phyloP scores from a whole-genome alignment of 2,329 filamentous ascomycete genomes.

The Geosmithia putterillii region DNA sequence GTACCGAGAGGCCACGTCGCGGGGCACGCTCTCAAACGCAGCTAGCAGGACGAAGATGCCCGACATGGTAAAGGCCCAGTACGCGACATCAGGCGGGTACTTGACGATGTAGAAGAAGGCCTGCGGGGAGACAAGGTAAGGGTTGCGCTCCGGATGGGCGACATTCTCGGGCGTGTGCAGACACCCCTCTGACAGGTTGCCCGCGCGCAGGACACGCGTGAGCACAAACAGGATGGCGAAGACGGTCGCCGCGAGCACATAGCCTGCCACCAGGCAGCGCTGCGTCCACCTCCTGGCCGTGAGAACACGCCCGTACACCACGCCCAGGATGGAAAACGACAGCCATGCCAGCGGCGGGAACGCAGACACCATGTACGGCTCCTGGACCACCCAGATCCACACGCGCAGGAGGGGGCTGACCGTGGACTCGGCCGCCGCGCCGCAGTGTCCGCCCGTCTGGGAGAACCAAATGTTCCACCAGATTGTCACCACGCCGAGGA shows the following conservation, averaged over 20 bases:
- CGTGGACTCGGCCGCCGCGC: background rate
- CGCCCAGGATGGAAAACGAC: background rate
- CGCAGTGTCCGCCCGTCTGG: background rate
- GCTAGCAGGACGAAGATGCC: slow-evolving; percentile 25
- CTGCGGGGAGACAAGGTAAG: slow-evolving; percentile 24
- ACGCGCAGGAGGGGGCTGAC: background rate
- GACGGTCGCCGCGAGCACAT: background rate
- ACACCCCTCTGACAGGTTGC: slow-evolving; percentile 30
- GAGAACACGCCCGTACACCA: background rate
- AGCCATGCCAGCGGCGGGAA: background rate
- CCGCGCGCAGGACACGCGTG: background rate
- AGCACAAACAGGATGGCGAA: background rate
- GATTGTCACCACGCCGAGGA: background rate
- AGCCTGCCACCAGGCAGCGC: background rate
- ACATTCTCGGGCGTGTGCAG: slow-evolving; percentile 24
- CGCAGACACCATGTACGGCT: background rate
- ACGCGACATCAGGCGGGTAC: slow-evolving; percentile 33
- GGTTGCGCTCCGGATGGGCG: slow-evolving; percentile 17
- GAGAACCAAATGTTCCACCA: slow-evolving; percentile 1
- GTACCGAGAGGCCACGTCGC: slow-evolving; percentile 7
- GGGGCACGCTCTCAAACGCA: slow-evolving; percentile 19
- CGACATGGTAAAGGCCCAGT: slow-evolving; percentile 26
- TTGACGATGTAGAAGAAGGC: slow-evolving; percentile 35
- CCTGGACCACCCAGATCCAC: background rate
- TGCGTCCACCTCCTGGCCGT: background rate